phyloP scores from a whole-genome alignment of 2,329 filamentous ascomycete genomes.

The Emmonsia crescens region DNA sequence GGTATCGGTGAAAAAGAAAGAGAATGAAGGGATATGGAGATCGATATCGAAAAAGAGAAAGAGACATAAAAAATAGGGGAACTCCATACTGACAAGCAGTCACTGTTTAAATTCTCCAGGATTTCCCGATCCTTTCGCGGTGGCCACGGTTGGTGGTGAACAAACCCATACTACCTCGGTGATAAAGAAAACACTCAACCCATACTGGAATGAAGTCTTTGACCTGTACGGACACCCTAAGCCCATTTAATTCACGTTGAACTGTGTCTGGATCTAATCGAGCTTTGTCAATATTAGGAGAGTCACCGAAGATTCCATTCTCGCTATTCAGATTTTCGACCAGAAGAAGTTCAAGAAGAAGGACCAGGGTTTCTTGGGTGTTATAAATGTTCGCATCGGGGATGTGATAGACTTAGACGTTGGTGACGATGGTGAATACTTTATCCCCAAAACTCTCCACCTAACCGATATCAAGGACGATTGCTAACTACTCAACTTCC shows the following conservation, averaged over 20 bases:
- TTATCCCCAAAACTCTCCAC: neutral
- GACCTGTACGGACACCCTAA: conserved; percentile 64
- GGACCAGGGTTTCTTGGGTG: conserved; percentile 95
- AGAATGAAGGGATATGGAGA: neutral
- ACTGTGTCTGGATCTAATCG: neutral
- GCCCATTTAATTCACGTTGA: neutral
- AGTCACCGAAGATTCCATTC: conserved; percentile 88
- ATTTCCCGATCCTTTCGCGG: conserved; percentile 94
- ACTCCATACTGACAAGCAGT: neutral
- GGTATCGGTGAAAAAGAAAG: neutral
- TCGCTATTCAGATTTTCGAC: conserved; percentile 97
- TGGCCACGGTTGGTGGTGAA: conserved; percentile 93
- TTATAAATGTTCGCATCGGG: conserved; percentile 93
- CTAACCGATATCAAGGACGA: neutral
- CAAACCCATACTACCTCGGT: conserved; percentile 97
- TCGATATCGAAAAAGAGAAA: neutral
- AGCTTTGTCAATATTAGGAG: conserved; percentile 43
- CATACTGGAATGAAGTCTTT: conserved; percentile 99
- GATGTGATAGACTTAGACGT: conserved; percentile 85
- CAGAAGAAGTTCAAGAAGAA: conserved; percentile 99
- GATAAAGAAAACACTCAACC: conserved; percentile 93
- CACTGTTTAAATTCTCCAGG: conserved; percentile 42
- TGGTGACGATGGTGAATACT: conserved; percentile 61
- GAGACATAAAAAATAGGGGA: neutral
- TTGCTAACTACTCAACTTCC: neutral